A percentile compares a stretch with the other conserved stretches of the same genome.
phyloP scores from a whole-genome alignment of 140 eudicot genomes.

The Oenanthe javanica region DNA sequence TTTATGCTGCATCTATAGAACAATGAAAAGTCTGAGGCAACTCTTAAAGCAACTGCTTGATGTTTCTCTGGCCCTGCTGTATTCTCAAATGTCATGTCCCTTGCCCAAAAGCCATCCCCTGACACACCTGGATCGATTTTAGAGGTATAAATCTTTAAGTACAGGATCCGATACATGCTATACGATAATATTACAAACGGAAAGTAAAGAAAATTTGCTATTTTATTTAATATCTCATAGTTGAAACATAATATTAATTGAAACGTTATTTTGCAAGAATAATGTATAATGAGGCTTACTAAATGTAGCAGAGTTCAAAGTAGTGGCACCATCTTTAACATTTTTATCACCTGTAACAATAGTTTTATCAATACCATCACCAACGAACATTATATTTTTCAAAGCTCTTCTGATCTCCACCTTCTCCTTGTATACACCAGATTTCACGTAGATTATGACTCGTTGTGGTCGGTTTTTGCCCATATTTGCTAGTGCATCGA shows the following conservation, averaged over 20 bases:
- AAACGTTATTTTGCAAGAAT: not conserved
- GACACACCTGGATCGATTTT: conserved; percentile 19
- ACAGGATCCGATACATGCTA: not conserved
- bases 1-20: conserved; percentile 32
- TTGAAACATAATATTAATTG: not conserved
- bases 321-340: conserved; percentile 37
- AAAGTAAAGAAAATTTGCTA: not conserved
- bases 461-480: conserved; percentile 18
- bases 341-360: conserved; percentile 31
- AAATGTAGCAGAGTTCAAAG: conserved; percentile 39
- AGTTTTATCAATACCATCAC: conserved; percentile 47
- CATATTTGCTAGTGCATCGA: conserved; percentile 19
- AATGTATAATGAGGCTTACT: conserved; percentile 14
- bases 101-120: conserved; percentile 35
- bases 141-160: not conserved
- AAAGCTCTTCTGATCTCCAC: conserved; percentile 27
- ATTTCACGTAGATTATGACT: conserved; percentile 35
- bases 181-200: not conserved
- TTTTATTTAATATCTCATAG: not conserved
- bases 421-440: conserved; percentile 35
- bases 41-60: conserved; percentile 34
- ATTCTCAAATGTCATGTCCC: conserved; percentile 38
- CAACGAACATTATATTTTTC: conserved; percentile 40
- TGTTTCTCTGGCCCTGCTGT: conserved; percentile 40
- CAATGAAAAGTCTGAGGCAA: conserved; percentile 27